Conservation (phyloP, 1,284 basidiomycete genomes). For the Athelia sp. region DNA sequence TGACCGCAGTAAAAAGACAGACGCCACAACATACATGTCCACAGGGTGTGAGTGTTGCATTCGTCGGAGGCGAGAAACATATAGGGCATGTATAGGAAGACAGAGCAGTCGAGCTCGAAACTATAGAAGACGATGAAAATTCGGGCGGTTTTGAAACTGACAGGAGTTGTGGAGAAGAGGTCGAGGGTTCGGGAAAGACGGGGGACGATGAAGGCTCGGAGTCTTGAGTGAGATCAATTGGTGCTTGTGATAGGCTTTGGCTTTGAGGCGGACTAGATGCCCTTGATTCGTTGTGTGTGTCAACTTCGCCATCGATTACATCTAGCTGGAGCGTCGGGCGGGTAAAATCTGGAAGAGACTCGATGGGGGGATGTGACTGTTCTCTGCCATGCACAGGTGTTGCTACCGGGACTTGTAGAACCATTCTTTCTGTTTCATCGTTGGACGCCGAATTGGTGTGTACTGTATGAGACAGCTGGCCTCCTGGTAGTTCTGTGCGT, state of each 20-base stretch:
- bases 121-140: background rate
- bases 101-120: conserved; percentile 30
- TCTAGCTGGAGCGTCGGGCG: background rate
- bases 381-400: background rate
- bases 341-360: background rate
- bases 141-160: background rate
- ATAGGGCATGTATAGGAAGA: conserved; percentile 70
- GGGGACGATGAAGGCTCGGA: background rate
- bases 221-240: background rate
- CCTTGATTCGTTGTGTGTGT: background rate
- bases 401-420: background rate
- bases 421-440: background rate
- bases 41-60: conserved; percentile 73
- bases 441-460: background rate
- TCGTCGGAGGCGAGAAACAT: conserved; percentile 69
- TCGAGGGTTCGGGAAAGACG: background rate
- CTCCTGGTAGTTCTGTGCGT: background rate
- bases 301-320: background rate
- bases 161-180: background rate
- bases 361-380: background rate
- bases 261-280: background rate
- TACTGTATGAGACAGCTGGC: background rate
- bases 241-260: background rate
- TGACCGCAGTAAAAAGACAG: conserved; percentile 71
- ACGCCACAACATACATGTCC: conserved; percentile 74